A percentile compares a stretch with the other conserved stretches of the same genome.
Conservation (phyloP, 75 land plant genomes). For the Pseudotsuga menziesii region DNA sequence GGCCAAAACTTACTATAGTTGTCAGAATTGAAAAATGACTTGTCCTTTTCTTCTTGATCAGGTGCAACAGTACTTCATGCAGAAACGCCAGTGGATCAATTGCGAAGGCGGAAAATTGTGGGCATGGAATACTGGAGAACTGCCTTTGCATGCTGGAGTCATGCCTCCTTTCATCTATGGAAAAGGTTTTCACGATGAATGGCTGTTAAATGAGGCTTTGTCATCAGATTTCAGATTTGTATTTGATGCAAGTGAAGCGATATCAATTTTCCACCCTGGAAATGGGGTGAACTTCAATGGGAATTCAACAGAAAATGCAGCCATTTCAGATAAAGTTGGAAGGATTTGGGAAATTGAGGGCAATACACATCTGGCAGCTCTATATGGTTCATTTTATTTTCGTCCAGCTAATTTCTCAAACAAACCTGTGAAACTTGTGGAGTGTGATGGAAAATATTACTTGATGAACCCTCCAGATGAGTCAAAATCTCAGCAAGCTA, state of each 20-base stretch:
- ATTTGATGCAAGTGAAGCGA: slow-evolving; percentile 62
- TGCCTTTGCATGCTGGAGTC: slow-evolving; percentile 78
- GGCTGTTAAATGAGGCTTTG: slow-evolving; percentile 78
- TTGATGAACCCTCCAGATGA: slow-evolving; percentile 19
- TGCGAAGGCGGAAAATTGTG: slow-evolving; percentile 47
- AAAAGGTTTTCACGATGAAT: slow-evolving; percentile 63
- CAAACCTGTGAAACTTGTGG: slow-evolving; percentile 30
- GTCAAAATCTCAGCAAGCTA: not conserved
- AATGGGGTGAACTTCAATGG: slow-evolving; percentile 13
- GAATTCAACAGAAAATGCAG: slow-evolving; percentile 3
- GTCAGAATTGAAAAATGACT: slow-evolving; percentile 2
- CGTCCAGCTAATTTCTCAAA: slow-evolving; percentile 27
- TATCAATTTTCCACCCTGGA: slow-evolving; percentile 31
- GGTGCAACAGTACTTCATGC: slow-evolving; percentile 47
- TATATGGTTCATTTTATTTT: slow-evolving; percentile 67
- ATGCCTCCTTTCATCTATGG: slow-evolving; percentile 89
- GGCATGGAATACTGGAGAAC: slow-evolving; percentile 75
- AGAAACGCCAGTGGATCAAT: slow-evolving; percentile 18
- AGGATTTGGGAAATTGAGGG: slow-evolving; percentile 53
- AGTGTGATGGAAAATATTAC: slow-evolving; percentile 40
- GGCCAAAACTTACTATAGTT: not conserved
- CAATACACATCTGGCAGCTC: slow-evolving; percentile 51
- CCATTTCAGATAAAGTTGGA: slow-evolving; percentile 1
- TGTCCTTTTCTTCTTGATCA: slow-evolving; percentile 12
- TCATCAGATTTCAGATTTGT: slow-evolving; percentile 54